phyloP scores from a whole-genome alignment of 208 protist species.

The Giardia duodenalis region DNA sequence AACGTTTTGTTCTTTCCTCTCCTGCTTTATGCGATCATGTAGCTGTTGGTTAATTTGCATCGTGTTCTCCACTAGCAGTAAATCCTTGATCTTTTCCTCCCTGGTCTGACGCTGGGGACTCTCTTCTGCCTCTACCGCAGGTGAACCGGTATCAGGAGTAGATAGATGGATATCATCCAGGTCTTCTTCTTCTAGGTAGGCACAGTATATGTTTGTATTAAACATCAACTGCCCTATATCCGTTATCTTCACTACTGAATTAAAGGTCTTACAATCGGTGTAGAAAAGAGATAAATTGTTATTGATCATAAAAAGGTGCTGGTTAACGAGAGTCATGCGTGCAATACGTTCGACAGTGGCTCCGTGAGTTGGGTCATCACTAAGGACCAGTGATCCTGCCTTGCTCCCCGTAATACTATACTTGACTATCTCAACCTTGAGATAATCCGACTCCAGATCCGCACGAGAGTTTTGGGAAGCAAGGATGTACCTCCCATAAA shows the following conservation, averaged over 20 bases:
- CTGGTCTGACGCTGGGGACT: too few species aligned
- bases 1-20: too few species aligned
- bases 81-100: too few species aligned
- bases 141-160: neutral
- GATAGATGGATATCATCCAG: neutral
- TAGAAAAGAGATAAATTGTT: neutral
- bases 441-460: neutral
- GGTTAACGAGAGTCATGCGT: neutral
- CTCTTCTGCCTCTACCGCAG: too few species aligned
- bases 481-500: conserved; percentile 11
- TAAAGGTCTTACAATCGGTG: neutral
- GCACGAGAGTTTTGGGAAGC: neutral
- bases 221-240: neutral
- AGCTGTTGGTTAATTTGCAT: too few species aligned
- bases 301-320: conserved; percentile 5
- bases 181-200: neutral
- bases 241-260: neutral
- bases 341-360: neutral
- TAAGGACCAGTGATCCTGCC: neutral
- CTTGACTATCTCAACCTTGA: conserved; percentile 8
- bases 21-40: too few species aligned
- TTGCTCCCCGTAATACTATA: neutral
- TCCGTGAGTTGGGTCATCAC: neutral
- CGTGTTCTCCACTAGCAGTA: too few species aligned
- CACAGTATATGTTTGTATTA: neutral